Conservation (phyloP, 2,329 filamentous ascomycete species). For the Westerdykella aurantiaca region DNA sequence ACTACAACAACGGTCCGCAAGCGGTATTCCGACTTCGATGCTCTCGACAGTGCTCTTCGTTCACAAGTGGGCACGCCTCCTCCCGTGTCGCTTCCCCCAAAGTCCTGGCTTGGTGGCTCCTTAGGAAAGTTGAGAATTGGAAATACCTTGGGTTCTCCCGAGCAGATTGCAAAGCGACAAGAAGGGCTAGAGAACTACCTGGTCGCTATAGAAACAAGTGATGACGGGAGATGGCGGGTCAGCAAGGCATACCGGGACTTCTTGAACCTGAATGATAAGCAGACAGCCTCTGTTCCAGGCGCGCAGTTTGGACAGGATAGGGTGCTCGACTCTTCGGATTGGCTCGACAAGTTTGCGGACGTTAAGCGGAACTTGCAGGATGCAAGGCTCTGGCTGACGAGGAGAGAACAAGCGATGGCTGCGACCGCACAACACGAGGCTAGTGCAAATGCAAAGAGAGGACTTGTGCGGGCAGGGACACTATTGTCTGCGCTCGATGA, state of each 20-base stretch:
- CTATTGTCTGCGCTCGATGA: constrained; percentile 60
- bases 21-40: constrained; percentile 73
- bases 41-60: constrained; percentile 59
- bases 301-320: constrained; percentile 36
- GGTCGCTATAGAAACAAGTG: constrained; percentile 62
- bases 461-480: constrained; percentile 62
- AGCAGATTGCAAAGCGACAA: constrained; percentile 66
- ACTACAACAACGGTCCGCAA: constrained; percentile 71
- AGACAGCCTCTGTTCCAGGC: constrained; percentile 18
- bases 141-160: constrained; percentile 60
- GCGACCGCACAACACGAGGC: constrained; percentile 61
- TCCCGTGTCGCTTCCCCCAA: constrained; percentile 62
- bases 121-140: constrained; percentile 27
- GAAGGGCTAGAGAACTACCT: constrained; percentile 65
- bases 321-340: constrained; percentile 52
- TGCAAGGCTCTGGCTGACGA: constrained; percentile 59
- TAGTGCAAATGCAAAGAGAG: constrained; percentile 67
- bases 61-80: constrained; percentile 57
- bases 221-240: constrained; percentile 72
- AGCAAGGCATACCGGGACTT: constrained; percentile 68
- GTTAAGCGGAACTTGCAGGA: constrained; percentile 67
- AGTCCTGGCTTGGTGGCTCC: constrained; percentile 65
- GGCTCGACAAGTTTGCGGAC: constrained; percentile 71
- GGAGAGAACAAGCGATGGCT: constrained; percentile 57
- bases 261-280: constrained; percentile 51